Evolutionary conservation across 2,329 filamentous ascomycete species (phyloP).

Genomic region (Plectosphaerella sp.): DNA sequence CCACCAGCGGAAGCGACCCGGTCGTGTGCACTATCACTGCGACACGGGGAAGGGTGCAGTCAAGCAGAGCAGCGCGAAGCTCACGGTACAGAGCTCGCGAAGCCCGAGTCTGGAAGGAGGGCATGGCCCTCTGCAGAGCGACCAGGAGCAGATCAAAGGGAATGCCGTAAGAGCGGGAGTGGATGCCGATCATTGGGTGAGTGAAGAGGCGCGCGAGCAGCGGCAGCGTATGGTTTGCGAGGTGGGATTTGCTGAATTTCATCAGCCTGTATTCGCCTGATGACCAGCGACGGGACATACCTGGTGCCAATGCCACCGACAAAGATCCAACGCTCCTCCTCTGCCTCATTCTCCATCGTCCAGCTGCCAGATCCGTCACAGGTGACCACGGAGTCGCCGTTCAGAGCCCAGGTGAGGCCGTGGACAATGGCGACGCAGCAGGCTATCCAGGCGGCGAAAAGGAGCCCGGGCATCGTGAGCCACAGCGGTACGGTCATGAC

Average conservation of each 20-base stretch:
- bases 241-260: constrained; percentile 7
- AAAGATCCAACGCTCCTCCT: constrained; percentile 29
- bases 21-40: constrained; percentile 35
- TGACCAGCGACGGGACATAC: constrained; percentile 11
- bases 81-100: constrained; percentile 27
- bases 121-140: constrained; percentile 24
- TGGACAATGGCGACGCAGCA: constrained; percentile 16
- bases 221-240: constrained; percentile 24
- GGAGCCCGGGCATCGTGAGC: constrained; percentile 21
- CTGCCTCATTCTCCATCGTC: constrained; percentile 19
- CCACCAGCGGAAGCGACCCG: constrained; percentile 28
- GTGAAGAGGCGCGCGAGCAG: constrained; percentile 29
- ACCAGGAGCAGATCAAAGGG: constrained; percentile 44
- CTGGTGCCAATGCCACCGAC: constrained; percentile 27
- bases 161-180: constrained; percentile 44
- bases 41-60: constrained; percentile 24
- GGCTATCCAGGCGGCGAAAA: constrained; percentile 21
- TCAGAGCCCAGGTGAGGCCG: constrained; percentile 21
- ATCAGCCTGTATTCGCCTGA: not conserved
- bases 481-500: constrained; percentile 18
- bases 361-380: constrained; percentile 16
- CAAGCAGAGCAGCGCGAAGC: constrained; percentile 28
- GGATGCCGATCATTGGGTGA: constrained; percentile 42
- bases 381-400: constrained; percentile 16
- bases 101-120: constrained; percentile 19